Evolutionary conservation across 1,139 yeast species (phyloP), one percentile per base, ranked within the genome.

Genomic region (Barnettozyma hawaiiensis): DNA sequence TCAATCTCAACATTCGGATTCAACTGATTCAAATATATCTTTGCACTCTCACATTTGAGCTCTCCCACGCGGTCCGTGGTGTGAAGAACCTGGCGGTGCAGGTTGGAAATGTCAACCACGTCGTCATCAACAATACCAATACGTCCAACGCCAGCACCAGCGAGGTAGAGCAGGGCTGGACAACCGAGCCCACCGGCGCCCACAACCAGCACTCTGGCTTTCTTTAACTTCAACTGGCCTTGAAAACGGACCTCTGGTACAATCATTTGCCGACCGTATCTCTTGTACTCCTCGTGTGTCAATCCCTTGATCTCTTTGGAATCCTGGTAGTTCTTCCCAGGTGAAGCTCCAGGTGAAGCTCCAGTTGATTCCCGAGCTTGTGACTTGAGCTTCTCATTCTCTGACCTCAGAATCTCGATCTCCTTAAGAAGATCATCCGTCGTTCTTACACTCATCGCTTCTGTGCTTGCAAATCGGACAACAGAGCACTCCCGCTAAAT

Each of bases 151-250:
- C 99, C 98, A 0, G 96, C 85, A 0, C 95, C 96, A 0, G 83
- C 80, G 4, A 94, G 65, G 58, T 94, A 94, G 31, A 85, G 73
- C 39, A 92, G 63, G 0, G 95, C 95, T 1, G 98, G 97, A 52
- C 95, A 84, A 0, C 98, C 98, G 10, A 94, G 70, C 0, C 99
- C 99, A 11, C 98, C 99, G 0, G 97, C 97, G 1, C 99, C 99
- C 8, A 94, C 73, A 0, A 94, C 92, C 26, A 92, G 64, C 0
- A 89, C 74, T 37, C 68, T 74, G 2, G 92, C 49, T 0, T 61
- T 51, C 52, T 80, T 81, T 39, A 94, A 64, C 37, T 63, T 66
- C 5, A 71, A 47, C 59, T 94, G 98, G 3, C 80, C 75, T 12
- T 50, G 45, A 5, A 60, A 52, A 1, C 58, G 57, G 12, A 65